Evolutionary conservation across 192 early-diverging fungal genomes (phyloP).

Genomic region (Coemansia biformis): DNA sequence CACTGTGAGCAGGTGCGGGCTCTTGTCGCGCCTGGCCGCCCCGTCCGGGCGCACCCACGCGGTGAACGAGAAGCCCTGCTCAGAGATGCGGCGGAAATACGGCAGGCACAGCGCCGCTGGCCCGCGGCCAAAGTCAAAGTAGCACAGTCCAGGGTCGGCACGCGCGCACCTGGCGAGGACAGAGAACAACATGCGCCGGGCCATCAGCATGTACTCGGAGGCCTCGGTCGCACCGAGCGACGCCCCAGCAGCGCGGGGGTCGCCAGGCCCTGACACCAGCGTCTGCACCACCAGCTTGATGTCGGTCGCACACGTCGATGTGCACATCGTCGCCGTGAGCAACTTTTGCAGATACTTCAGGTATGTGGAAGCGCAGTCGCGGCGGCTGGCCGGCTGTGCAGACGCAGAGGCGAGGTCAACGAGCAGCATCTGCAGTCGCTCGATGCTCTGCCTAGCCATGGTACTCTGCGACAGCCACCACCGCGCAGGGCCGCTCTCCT

Average conservation of each 20-base stretch:
- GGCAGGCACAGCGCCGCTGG: conserved; percentile 6
- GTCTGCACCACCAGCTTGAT: conserved; percentile 29
- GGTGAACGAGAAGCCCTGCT: conserved; percentile 29
- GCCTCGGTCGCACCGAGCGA: conserved; percentile 1
- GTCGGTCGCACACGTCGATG: conserved; percentile 19
- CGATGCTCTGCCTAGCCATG: conserved; percentile 22
- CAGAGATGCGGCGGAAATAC: conserved; percentile 23
- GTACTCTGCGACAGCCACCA: conserved; percentile 36
- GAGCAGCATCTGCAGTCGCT: conserved; percentile 22
- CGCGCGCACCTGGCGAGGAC: conserved; percentile 18
- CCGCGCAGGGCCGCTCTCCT: conserved; percentile 12
- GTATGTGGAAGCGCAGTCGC: conserved; percentile 5
- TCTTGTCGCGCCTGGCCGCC: not conserved
- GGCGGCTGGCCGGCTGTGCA: not conserved
- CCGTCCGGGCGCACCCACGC: conserved; percentile 21
- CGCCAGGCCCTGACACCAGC: conserved; percentile 17
- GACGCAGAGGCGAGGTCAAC: conserved; percentile 1
- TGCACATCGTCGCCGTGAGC: conserved; percentile 21
- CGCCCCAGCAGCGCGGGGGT: not conserved
- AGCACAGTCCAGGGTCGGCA: conserved; percentile 4
- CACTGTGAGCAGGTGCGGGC: conserved; percentile 18
- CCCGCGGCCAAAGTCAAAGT: conserved; percentile 29
- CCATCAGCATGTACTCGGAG: conserved; percentile 12
- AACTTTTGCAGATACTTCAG: conserved; percentile 11
- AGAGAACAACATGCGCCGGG: conserved; percentile 13